Base-by-base conservation (phyloP, 176 grass and related monocot genomes). In the Carex littledalei region DNA sequence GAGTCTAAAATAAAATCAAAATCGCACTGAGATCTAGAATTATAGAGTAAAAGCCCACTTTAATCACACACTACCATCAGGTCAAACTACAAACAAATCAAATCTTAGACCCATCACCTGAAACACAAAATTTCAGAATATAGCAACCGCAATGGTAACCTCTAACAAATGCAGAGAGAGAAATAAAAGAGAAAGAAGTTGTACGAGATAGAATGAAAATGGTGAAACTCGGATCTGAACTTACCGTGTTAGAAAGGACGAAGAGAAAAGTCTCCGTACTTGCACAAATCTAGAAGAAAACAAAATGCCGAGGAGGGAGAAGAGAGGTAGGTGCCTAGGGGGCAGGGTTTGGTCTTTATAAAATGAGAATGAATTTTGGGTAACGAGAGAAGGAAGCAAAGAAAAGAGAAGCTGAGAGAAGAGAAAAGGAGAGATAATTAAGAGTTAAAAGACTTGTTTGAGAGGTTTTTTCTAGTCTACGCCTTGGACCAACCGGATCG, bases 381-480 rank as follows among this genome's bases (percentile, higher is more conserved):
- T 47, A 79, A 20, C 56, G 47, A 86, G 50, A 29, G 83, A 76
- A n/a, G 63, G 6, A 72, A 79, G 18, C 35, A 66, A 43, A 79
- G 49, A 9, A 24, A 43, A 18, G 26, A 41, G 18, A n/a, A 63
- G 63, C 13, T 2, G 62, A 56, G 45, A 56, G 45, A 32, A 59
- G 18, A 43, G 20, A 26, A 24, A 10, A 54, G 2, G 54, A 47
- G 53, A 2, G 8, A 6, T 3, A 45, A 14, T 5, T 20, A 7
- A 18, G 71, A 53, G 71, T 47, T 70, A 34, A 34, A 8, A 12
- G 47, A 50, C 43, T 69, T 24, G 22, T 31, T 65, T 65, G 5
- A 7, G 4, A n/a, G 5, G 5, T 65, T 22, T 18, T 89, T 91
- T 91, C 62, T 35, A 79, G 82, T 84, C 79, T 63, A 94, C 89